phyloP scores from a whole-genome alignment of 352 stramenopile genomes.

The Pythium oligandrum region DNA sequence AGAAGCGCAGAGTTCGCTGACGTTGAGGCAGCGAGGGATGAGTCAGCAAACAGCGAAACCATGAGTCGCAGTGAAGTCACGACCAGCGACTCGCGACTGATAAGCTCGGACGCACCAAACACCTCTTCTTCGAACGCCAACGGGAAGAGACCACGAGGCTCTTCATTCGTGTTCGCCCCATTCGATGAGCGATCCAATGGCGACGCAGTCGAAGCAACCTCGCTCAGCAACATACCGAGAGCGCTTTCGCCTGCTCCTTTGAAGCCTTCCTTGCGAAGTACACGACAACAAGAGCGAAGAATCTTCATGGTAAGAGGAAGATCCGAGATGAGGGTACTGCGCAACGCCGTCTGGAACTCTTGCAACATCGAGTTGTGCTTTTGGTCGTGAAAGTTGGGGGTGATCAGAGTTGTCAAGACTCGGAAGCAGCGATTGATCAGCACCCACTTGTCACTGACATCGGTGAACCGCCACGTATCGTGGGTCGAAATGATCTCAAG shows the following conservation, averaged over 20 bases:
- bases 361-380: constrained; percentile 33
- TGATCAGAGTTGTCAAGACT: constrained; percentile 40
- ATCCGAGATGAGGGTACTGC: constrained; percentile 41
- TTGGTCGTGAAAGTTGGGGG: constrained; percentile 28
- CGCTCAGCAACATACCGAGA: not conserved
- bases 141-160: constrained; percentile 15
- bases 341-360: constrained; percentile 42
- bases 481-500: constrained; percentile 54
- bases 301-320: constrained; percentile 60
- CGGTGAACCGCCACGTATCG: constrained; percentile 61
- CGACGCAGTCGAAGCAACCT: no score
- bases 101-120: constrained; percentile 12
- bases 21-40: constrained; percentile 1
- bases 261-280: constrained; percentile 8
- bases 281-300: constrained; percentile 17
- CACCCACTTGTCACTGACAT: constrained; percentile 31
- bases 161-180: no score
- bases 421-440: constrained; percentile 49
- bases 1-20: constrained; percentile 17
- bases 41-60: constrained; percentile 26
- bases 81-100: constrained; percentile 31
- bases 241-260: constrained; percentile 19
- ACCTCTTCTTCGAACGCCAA: constrained; percentile 31
- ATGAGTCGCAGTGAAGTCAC: constrained; percentile 44
- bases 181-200: no score